These are phyloP conservation scores for Cadophora sp. DNA, from an alignment of 2,329 filamentous ascomycete species.

Conservation along the genomic window DNA sequence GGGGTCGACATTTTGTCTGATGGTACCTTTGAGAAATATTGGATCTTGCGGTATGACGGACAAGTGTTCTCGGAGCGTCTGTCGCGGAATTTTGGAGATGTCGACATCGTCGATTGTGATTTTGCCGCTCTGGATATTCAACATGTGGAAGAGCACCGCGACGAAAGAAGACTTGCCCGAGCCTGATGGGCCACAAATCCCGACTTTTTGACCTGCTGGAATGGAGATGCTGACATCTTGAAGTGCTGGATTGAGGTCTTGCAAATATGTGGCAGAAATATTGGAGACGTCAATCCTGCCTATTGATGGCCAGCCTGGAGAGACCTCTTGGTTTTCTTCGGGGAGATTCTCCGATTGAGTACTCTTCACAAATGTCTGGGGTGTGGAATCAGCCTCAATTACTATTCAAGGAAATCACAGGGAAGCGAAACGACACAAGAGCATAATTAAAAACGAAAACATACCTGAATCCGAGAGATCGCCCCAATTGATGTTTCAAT, in stretches of 20 bases:
- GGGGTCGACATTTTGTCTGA: slow-evolving; percentile 57
- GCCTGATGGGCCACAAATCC: slow-evolving; percentile 54
- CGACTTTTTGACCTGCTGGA: slow-evolving; percentile 54
- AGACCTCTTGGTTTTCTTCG: slow-evolving; percentile 26
- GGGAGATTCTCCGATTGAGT: slow-evolving; percentile 29
- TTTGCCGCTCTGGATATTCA: slow-evolving; percentile 49
- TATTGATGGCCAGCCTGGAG: slow-evolving; percentile 29
- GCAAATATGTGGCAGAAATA: slow-evolving; percentile 42
- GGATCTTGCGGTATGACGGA: slow-evolving; percentile 54
- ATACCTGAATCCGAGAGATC: slow-evolving; percentile 26
- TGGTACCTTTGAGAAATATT: slow-evolving; percentile 54
- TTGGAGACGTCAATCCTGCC: slow-evolving; percentile 44
- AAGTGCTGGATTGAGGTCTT: slow-evolving; percentile 24
- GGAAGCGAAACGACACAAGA: not conserved
- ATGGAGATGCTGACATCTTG: slow-evolving; percentile 49
- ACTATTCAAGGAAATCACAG: not conserved
- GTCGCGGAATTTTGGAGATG: slow-evolving; percentile 50
- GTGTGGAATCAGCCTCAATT: not conserved
- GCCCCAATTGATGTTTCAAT: slow-evolving; percentile 39
- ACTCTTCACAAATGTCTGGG: slow-evolving; percentile 22
- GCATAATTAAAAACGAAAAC: not conserved
- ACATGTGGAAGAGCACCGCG: slow-evolving; percentile 55
- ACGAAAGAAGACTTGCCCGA: slow-evolving; percentile 53
- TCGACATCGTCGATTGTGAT: slow-evolving; percentile 56
- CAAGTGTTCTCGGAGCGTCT: slow-evolving; percentile 51